Evolutionary conservation across 176 grass and related monocot species (phyloP).

Genomic region (Alloteropsis semialata): DNA sequence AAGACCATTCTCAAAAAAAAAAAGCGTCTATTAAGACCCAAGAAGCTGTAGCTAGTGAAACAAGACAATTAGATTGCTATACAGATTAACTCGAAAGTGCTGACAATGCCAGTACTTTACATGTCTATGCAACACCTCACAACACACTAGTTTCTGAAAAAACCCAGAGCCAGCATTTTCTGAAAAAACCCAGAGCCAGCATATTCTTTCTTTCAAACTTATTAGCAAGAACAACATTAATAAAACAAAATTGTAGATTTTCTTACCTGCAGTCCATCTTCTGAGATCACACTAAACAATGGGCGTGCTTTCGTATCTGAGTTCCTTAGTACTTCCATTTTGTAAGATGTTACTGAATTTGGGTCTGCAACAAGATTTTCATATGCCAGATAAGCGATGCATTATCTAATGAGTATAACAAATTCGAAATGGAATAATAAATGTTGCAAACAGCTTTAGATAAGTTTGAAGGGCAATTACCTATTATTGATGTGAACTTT

Average conservation of each 20-base stretch:
- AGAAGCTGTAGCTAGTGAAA: conserved; percentile 13
- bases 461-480: conserved; percentile 25
- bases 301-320: conserved; percentile 77
- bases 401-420: conserved; percentile 9
- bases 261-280: conserved; percentile 72
- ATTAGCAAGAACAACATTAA: not conserved
- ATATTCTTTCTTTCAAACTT: not conserved
- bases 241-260: conserved; percentile 31
- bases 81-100: not conserved
- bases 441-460: not conserved
- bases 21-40: not conserved
- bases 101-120: not conserved
- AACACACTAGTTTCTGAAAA: not conserved
- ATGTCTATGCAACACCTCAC: conserved; percentile 24
- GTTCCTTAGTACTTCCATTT: conserved; percentile 95
- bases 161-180: not conserved
- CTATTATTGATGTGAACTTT: conserved; percentile 78
- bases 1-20: no score
- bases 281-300: conserved; percentile 78
- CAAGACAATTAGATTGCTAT: conserved; percentile 18
- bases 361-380: conserved; percentile 67
- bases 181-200: no score
- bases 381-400: not conserved
- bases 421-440: conserved; percentile 9
- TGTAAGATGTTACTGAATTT: conserved; percentile 67